Evolutionary conservation across 257 asterid species (phyloP).

Genomic region (Cynanchum wilfordii): DNA sequence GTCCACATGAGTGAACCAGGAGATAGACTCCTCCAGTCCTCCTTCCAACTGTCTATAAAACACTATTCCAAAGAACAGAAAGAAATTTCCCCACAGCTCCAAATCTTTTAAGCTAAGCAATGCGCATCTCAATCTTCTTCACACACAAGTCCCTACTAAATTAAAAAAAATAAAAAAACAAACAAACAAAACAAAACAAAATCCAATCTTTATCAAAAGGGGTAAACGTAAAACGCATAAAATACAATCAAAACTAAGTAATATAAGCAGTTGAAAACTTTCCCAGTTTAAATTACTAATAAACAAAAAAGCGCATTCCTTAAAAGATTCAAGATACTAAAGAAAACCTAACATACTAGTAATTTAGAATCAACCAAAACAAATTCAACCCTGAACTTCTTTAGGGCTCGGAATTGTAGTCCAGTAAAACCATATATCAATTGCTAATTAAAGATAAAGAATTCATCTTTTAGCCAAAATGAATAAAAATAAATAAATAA

Average conservation of each 20-base stretch:
- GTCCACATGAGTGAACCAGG: slow-evolving; percentile 67
- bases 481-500: too few species aligned
- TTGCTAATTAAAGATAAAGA: too few species aligned
- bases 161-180: background rate
- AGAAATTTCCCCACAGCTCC: background rate
- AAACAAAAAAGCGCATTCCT: background rate
- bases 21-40: slow-evolving; percentile 6
- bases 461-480: background rate
- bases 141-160: too few species aligned
- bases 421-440: background rate
- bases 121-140: slow-evolving; percentile 4
- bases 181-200: slow-evolving; percentile 2
- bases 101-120: slow-evolving; percentile 2
- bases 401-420: background rate
- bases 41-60: background rate
- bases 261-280: background rate
- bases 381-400: background rate
- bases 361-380: background rate
- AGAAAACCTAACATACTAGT: background rate
- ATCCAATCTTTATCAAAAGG: background rate
- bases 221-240: background rate
- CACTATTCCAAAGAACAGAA: background rate
- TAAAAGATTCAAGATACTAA: background rate
- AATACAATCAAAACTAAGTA: background rate
- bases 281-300: background rate